These are phyloP conservation scores for Lichenothelia convexa DNA, from an alignment of 495 filamentous ascomycete genomes.

Conservation along the genomic window DNA sequence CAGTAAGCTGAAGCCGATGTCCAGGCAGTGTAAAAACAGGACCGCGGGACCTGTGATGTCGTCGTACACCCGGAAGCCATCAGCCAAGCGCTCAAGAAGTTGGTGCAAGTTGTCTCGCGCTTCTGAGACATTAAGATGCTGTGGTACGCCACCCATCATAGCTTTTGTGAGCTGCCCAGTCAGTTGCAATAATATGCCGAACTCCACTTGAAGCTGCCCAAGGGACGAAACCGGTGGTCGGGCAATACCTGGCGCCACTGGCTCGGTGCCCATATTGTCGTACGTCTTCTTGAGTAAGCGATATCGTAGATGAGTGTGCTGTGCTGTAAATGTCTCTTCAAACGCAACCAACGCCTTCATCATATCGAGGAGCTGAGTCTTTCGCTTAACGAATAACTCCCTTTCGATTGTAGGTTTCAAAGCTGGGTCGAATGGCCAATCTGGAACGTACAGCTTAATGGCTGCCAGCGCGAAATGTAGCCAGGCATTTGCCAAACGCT, in stretches of 20 bases:
- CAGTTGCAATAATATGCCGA: conserved; percentile 32
- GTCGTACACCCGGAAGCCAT: conserved; percentile 55
- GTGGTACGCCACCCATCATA: background rate
- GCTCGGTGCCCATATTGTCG: conserved; percentile 39
- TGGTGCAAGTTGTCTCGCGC: conserved; percentile 53
- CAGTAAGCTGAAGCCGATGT: conserved; percentile 11
- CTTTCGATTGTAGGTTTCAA: conserved; percentile 54
- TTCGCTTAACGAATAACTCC: conserved; percentile 40
- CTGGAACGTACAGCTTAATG: conserved; percentile 67
- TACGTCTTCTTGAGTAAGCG: conserved; percentile 41
- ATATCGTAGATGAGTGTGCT: conserved; percentile 40
- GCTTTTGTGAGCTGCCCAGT: background rate
- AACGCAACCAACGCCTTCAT: conserved; percentile 44
- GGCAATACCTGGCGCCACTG: conserved; percentile 45
- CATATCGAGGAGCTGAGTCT: conserved; percentile 32
- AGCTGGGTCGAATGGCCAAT: conserved; percentile 73
- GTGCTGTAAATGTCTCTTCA: conserved; percentile 48
- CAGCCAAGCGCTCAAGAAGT: conserved; percentile 43
- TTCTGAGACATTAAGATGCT: background rate
- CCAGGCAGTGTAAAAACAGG: conserved; percentile 65
- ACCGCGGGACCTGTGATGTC: conserved; percentile 66
- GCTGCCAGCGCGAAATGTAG: conserved; percentile 42
- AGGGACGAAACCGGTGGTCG: conserved; percentile 51
- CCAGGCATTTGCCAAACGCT: conserved; percentile 36
- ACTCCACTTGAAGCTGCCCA: conserved; percentile 59